Evolutionary conservation across 371 early-diverging fungal genomes (phyloP), one percentile per base, ranked within the genome.

Genomic region (Circinella minor): DNA sequence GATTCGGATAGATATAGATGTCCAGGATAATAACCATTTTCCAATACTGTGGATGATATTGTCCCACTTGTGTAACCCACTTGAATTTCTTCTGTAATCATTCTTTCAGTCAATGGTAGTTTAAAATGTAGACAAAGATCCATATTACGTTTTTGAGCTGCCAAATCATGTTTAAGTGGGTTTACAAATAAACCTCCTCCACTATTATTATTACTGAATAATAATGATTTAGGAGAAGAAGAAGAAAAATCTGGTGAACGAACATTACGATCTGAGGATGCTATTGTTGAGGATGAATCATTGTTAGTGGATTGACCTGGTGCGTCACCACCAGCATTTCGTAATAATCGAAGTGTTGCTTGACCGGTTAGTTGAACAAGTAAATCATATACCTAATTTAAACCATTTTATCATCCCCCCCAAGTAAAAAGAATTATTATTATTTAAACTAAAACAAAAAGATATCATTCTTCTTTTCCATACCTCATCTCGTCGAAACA

Each of bases 401-500:
- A 14, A 13, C 8, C 51, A 51, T 15, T 13, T 51, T 17, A 8
- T 15, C 6, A 43, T n/a, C n/a, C 6, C 11, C 43, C 43, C 43
- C 43, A 43, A 43, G 6, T 2, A 43, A 43, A 9, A 43, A 27
- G 27, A 27, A 27, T 27, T 27, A 27, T 27, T 27, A 27, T 2
- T 27, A 27, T 27, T 2, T 27, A 0, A 27, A 27, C 27, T 27
- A 27, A 27, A 27, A n/a, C n/a, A 1, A 27, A 27, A 27, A 27
- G 27, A 27, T 27, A 27, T 27, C 27, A 27, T 27, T 27, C 27
- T 27, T 27, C 27, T 27, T 27, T 27, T 6, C 49, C 5, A 65
- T 72, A 81, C 85, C 65, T 97, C 95, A 74, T 98, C 95, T 54
- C 99, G 90, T 67, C 90, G 91, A 78, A 99, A 98, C 76, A 99